phyloP scores from a whole-genome alignment of 352 stramenopile genomes.

The Phytopythium vexans region DNA sequence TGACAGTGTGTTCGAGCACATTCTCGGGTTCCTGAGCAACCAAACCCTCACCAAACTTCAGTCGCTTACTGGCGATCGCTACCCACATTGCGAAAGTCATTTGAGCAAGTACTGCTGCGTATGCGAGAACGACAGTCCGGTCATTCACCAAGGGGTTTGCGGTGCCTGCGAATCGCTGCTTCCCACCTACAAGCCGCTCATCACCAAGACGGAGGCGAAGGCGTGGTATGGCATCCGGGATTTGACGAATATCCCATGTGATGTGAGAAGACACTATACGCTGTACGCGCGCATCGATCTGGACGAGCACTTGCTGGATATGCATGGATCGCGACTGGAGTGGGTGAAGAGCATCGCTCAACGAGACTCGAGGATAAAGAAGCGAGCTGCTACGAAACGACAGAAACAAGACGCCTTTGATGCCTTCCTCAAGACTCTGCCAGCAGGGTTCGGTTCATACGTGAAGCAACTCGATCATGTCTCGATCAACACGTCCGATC shows the following conservation, averaged over 20 bases:
- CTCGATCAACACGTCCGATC: neutral
- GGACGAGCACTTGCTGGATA: slow-evolving; percentile 14
- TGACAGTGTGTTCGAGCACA: slow-evolving; percentile 8
- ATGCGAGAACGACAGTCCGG: slow-evolving; percentile 27
- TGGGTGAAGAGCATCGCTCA: slow-evolving; percentile 14
- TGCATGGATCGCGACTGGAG: slow-evolving; percentile 12
- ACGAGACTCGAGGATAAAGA: slow-evolving; percentile 7
- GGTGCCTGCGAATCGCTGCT: slow-evolving; percentile 3
- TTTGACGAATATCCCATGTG: slow-evolving; percentile 6
- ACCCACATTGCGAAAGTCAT: slow-evolving; percentile 9
- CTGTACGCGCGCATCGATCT: slow-evolving; percentile 13
- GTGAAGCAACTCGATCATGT: slow-evolving; percentile 1
- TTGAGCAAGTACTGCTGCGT: slow-evolving; percentile 14
- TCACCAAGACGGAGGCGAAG: slow-evolving; percentile 13
- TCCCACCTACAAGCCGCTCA: slow-evolving; percentile 10
- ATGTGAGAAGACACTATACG: slow-evolving; percentile 10
- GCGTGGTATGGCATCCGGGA: slow-evolving; percentile 10
- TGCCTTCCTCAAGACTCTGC: slow-evolving; percentile 6
- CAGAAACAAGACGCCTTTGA: slow-evolving; percentile 7
- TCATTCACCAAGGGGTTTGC: slow-evolving; percentile 9
- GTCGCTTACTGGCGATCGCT: slow-evolving; percentile 16
- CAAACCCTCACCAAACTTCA: slow-evolving; percentile 30
- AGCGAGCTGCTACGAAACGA: slow-evolving; percentile 5
- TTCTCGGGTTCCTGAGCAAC: slow-evolving; percentile 20
- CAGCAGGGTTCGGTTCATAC: slow-evolving; percentile 8